Evolutionary conservation across 176 grass and related monocot species (phyloP), one percentile per base, ranked within the genome.

Genomic region (Melocanna baccifera): DNA sequence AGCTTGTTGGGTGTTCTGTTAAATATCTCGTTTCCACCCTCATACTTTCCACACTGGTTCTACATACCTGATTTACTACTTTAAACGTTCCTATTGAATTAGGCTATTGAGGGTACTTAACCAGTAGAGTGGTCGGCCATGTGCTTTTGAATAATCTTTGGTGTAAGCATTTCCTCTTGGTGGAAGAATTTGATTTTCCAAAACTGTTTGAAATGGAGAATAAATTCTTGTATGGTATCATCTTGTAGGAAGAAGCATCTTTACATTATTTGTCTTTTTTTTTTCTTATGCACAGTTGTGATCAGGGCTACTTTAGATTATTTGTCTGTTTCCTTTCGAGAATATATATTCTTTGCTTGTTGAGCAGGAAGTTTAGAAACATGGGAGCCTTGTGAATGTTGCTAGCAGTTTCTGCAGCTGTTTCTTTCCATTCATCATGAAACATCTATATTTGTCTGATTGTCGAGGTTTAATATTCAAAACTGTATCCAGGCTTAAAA

Each of bases 401-500:
- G 7, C 72, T 53, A 16, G 19, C n/a, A 53, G 10, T 73, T 79
- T 67, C 26, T 1, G 23, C 25, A 26, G 25, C 55, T 71, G 22
- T 48, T 58, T 78, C 47, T 83, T 22, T 30, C 7, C 29, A 57
- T 57, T 87, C 23, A 62, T 57, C 18, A 53, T 76, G 58, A 41
- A 36, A 69, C 64, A 26, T 55, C 3, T 67, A 2, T 53, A 62
- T 46, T 73, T 15, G 12, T 72, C 22, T 65, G 23, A 20, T 53
- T 88, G 30, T 82, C 37, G 8, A 67, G 2, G 58, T 73, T 64
- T 65, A 76, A 65, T 71, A 9, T 69, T 51, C 6, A 28, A 30
- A 67, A 30, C 10, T 22, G 55, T 75, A 36, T 82, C 2, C 16
- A 23, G 32, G 45, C 48, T 79, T 75, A 36, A 86, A 77, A 76